Percentiles rank a stretch among this genome's conserved stretches.
These are phyloP conservation scores for Suillus subaureus DNA, from an alignment of 768 basidiomycete genomes.

Conservation along the genomic window DNA sequence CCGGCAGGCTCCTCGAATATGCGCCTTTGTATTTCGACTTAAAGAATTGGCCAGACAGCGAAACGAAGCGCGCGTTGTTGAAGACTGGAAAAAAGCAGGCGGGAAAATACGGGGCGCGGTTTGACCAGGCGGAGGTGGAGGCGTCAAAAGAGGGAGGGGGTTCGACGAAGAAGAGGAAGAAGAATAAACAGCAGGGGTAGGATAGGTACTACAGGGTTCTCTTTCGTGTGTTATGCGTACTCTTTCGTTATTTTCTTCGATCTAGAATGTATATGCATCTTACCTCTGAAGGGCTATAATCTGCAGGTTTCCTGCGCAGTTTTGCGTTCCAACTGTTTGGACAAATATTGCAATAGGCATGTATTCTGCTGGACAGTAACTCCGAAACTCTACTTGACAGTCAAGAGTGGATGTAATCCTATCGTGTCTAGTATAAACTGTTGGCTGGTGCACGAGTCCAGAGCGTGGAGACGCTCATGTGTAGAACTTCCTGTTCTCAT, in stretches of 20 bases:
- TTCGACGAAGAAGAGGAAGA: slow-evolving; percentile 22
- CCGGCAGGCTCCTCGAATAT: slow-evolving; percentile 60
- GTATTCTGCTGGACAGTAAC: neutral
- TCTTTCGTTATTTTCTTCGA: neutral
- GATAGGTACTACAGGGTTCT: neutral
- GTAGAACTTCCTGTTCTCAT: slow-evolving; percentile 92
- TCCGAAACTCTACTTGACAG: neutral
- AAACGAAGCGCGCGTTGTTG: slow-evolving; percentile 67
- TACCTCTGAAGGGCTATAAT: neutral
- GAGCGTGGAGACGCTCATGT: slow-evolving; percentile 42
- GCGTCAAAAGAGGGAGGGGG: slow-evolving; percentile 13
- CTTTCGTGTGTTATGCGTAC: neutral
- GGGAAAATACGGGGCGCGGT: slow-evolving; percentile 37
- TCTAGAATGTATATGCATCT: neutral
- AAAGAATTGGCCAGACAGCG: slow-evolving; percentile 62
- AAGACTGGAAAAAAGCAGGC: slow-evolving; percentile 54
- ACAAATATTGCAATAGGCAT: neutral
- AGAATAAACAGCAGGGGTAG: neutral
- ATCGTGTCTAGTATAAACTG: neutral
- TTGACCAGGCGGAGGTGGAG: neutral
- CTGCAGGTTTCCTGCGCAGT: neutral
- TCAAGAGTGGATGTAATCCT: neutral
- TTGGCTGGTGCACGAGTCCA: neutral
- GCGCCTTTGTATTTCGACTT: slow-evolving; percentile 73
- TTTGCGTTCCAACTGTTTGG: neutral